Base-by-base conservation (phyloP, 2,329 filamentous ascomycete species). In the Penicillium polonicum region DNA sequence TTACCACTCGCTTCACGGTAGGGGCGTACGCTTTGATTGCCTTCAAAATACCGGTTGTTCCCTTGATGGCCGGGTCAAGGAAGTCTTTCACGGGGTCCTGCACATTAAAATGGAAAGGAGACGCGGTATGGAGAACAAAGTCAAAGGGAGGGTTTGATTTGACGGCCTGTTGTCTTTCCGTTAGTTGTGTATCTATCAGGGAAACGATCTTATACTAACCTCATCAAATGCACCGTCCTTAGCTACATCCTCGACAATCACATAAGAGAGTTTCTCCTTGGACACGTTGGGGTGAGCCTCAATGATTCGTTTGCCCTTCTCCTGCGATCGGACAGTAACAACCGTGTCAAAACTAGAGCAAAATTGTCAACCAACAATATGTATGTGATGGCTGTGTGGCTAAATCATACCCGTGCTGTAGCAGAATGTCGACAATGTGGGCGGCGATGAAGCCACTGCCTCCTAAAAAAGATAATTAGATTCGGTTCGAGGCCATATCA, bases 51-150 rank as follows among this genome's bases (percentile, higher is more conserved):
- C 84, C 84, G 0, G 82, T 85, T 0, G 85, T 88, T 52, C 85
- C 85, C 63, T 86, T 85, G 60, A 87, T 77, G 10, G 85, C 85
- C 15, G 84, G 83, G 62, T 86, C 84, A 36, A 86, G 73, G 31
- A 86, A 76, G 59, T 79, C 78, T 67, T 88, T 85, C 61, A 93
- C 81, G 19, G 89, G 86, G 63, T 87, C 83, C 36, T 90, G 60
- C 55, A 94, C 85, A 35, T 88, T 88, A 70, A 86, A 83, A 66
- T 89, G 87, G 77, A 90, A 92, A 0, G 90, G 89, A 0, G 84
- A 87, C 2, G 89, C 88, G 6, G 88, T 90, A 71, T 91, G 88
- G 51, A 91, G 80, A 48, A 93, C 88, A 45, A 83, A 86, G 66
- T 90, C 87, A 61, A 93, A 89, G 0, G 85, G 83, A 0, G 84